Base-by-base conservation (phyloP, 2,329 filamentous ascomycete species). In the Amauroascus niger region DNA sequence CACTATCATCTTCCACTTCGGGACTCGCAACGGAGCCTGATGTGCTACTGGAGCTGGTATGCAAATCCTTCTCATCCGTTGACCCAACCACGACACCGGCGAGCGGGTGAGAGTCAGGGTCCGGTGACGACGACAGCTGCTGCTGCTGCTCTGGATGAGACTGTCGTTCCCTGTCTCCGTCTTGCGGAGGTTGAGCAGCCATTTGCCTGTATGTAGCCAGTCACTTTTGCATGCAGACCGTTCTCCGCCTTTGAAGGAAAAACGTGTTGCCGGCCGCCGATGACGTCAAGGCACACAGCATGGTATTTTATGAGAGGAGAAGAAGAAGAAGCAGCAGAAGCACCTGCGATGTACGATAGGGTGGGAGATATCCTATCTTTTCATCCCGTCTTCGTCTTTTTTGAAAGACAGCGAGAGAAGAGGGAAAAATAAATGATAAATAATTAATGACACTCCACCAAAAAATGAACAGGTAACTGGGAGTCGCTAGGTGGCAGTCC, bases 221-320 rank as follows among this genome's bases (percentile, higher is more conserved):
- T 52, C 50, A 22, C 30, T 37, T n/a, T n/a, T n/a, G n/a, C n/a
- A n/a, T n/a, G n/a, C n/a, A n/a, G n/a, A 28, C 28, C 45, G 41
- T 45, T 30, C 26, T 30, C 26, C 28, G 39, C 39, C 40, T 11
- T 5, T n/a, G 18, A 16, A n/a, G 41, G 50, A 52, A 40, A 40
- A 52, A 39, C 16, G 49, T 44, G 39, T 39, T 30, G 30, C 40
- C 32, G 50, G 11, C 2, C 9, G 20, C 50, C 41, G 41, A 52
- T 52, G 50, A 52, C 50, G 50, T 52, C 50, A 52, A 28, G 22
- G 7, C 47, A 30, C 22, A 20, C 28, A 39, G 33, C 28, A 49
- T 49, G 32, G 22, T 39, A 30, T 4, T 9, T 9, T 30, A 4
- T 30, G 26, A 30, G 26, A 30, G 4, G 4, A 4, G 9, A 30